Base-by-base conservation (phyloP, 1,284 basidiomycete genomes). In the Ceratobasidium sp. region DNA sequence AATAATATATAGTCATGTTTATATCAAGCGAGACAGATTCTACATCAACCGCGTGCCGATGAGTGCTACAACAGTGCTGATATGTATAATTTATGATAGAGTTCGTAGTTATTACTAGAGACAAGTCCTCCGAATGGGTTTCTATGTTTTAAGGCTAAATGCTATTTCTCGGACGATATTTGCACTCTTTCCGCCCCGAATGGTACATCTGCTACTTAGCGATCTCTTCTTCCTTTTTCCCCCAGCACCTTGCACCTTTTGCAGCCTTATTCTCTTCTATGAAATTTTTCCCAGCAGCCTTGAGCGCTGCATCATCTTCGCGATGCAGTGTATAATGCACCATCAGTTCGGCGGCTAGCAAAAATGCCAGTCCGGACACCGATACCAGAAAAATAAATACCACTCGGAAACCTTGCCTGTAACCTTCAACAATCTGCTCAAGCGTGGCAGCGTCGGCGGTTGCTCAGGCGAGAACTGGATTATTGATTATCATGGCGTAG, bases 261-360 rank as follows among this genome's bases (percentile, higher is more conserved):
- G n/a, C 65, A 28, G 15, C 20, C 37, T 65, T 65, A 11, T 51
- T 65, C 45, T 65, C 45, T 20, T 65, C 20, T 33, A 65, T 7
- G 35, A 65, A 65, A 23, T 65, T 47, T 15, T 31, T 23, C 35
- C 47, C 83, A 54, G 81, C 79, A 67, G 80, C 78, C 76, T 82
- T 83, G 11, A 84, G 77, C 73, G 80, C 80, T 37, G 81, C 77
- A 66, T 85, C 84, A 53, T 84, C 84, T 11, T 79, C 80, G 10
- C 82, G 65, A 35, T 80, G 81, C 56, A 85, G 63, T n/a, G 79
- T 78, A 33, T 80, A 78, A 58, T 82, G 68, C 47, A 78, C 66
- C 65, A 83, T 77, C 39, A 81, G 75, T 0, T 81, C 6, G n/a
- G 77, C 69, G 13, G 81, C 79, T 13, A 80, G 77, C 33, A 83